phyloP scores from a whole-genome alignment of 2,329 filamentous ascomycete genomes.

The Fusarium albidum region DNA sequence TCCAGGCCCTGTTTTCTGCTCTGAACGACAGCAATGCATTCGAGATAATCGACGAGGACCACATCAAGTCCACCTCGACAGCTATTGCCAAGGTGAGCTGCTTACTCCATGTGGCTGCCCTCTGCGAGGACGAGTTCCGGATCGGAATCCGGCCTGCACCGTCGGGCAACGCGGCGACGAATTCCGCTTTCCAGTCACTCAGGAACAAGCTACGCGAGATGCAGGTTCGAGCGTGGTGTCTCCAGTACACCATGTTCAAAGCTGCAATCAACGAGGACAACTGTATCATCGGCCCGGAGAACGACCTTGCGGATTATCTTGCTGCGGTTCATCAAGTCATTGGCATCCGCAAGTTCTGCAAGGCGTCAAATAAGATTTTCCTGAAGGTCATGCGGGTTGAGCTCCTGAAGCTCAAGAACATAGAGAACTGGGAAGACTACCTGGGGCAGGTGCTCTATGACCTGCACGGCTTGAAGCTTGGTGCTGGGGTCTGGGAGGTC shows the following conservation, averaged over 20 bases:
- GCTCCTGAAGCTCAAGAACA: slow-evolving; percentile 76
- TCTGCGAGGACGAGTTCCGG: slow-evolving; percentile 87
- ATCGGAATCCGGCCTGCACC: slow-evolving; percentile 75
- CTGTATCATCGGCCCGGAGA: slow-evolving; percentile 70
- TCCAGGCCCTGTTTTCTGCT: slow-evolving; percentile 73
- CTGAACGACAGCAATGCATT: slow-evolving; percentile 75
- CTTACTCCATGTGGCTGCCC: slow-evolving; percentile 79
- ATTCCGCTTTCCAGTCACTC: slow-evolving; percentile 61
- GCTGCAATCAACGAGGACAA: slow-evolving; percentile 76
- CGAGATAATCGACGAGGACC: slow-evolving; percentile 83
- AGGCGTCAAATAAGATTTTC: slow-evolving; percentile 84
- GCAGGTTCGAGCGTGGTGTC: slow-evolving; percentile 86
- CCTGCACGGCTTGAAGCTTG: slow-evolving; percentile 81
- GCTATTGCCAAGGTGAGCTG: slow-evolving; percentile 76
- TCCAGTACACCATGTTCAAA: slow-evolving; percentile 83
- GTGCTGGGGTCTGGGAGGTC: slow-evolving; percentile 70
- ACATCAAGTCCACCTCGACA: slow-evolving; percentile 76
- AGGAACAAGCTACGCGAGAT: slow-evolving; percentile 82
- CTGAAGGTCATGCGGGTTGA: slow-evolving; percentile 90
- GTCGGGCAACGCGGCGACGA: slow-evolving; percentile 61
- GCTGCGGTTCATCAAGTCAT: slow-evolving; percentile 84
- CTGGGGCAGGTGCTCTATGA: slow-evolving; percentile 86
- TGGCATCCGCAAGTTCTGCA: slow-evolving; percentile 86
- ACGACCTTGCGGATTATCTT: slow-evolving; percentile 80
- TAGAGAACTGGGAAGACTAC: slow-evolving; percentile 86